Percentiles rank a stretch among this genome's conserved stretches.
Conservation (phyloP, 2,329 filamentous ascomycete genomes). For the Didymella lethalis region DNA sequence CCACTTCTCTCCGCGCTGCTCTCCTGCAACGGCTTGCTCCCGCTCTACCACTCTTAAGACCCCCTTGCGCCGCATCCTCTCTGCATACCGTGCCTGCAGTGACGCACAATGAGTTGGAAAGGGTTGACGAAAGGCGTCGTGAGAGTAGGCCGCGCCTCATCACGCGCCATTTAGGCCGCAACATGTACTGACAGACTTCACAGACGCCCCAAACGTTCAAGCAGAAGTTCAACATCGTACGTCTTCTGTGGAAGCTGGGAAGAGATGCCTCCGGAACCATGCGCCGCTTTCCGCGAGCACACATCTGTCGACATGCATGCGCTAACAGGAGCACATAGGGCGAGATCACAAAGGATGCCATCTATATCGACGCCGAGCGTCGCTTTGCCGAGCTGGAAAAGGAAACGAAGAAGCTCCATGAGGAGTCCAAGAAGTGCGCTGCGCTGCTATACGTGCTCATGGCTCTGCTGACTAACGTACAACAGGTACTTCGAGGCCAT, state of each 20-base stretch:
- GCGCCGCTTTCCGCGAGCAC: slow-evolving; percentile 32
- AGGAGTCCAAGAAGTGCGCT: slow-evolving; percentile 83
- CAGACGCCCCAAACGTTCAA: slow-evolving; percentile 91
- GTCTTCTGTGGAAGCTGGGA: slow-evolving; percentile 25
- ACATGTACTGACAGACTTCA: slow-evolving; percentile 32
- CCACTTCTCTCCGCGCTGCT: slow-evolving; percentile 18
- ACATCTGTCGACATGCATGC: slow-evolving; percentile 17
- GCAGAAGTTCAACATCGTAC: slow-evolving; percentile 83
- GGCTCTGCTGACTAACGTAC: slow-evolving; percentile 30
- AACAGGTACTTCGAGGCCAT: slow-evolving; percentile 88
- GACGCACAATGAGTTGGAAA: slow-evolving; percentile 85
- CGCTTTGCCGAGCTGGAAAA: slow-evolving; percentile 92
- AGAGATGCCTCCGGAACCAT: not conserved
- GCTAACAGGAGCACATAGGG: slow-evolving; percentile 59
- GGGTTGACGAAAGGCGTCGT: slow-evolving; percentile 90
- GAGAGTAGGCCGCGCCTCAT: slow-evolving; percentile 65
- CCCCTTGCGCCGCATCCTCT: slow-evolving; percentile 19
- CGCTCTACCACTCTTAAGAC: not conserved
- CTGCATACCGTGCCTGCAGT: slow-evolving; percentile 8
- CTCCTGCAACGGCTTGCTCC: slow-evolving; percentile 11
- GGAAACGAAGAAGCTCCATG: slow-evolving; percentile 96
- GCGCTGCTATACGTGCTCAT: not conserved
- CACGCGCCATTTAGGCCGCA: slow-evolving; percentile 21
- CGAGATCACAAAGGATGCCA: slow-evolving; percentile 91
- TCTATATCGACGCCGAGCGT: slow-evolving; percentile 93